Evolutionary conservation across 257 asterid genomes (phyloP).

Genomic region (Dorcoceras hygrometricum): DNA sequence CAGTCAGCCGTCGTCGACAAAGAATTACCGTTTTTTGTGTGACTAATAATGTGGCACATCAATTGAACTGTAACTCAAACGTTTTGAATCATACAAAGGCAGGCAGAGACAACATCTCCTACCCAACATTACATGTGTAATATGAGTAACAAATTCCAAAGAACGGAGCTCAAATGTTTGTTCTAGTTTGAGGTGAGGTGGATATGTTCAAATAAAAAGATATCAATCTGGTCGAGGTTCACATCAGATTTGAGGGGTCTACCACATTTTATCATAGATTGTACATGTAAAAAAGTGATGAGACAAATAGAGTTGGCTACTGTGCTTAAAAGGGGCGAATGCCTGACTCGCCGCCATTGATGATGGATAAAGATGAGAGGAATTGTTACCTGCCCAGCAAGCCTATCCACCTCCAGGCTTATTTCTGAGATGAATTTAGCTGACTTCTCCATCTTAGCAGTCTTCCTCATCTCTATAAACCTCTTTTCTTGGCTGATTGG

Average conservation of each 20-base stretch:
- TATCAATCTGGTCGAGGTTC: background rate
- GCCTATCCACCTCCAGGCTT: slow-evolving; percentile 71
- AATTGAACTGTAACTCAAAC: background rate
- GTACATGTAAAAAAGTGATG: background rate
- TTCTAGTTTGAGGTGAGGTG: too few relatives aligned
- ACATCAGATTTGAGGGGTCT: background rate
- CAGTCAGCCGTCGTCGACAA: background rate
- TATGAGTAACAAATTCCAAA: too few relatives aligned
- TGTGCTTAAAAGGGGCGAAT: too few relatives aligned
- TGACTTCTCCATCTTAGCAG: slow-evolving; percentile 62
- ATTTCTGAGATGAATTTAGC: slow-evolving; percentile 63
- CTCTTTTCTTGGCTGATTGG: slow-evolving; percentile 75
- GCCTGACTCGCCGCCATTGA: too few relatives aligned
- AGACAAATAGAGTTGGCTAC: too few relatives aligned
- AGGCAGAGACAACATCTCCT: background rate
- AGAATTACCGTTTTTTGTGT: background rate
- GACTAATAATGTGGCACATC: too few relatives aligned
- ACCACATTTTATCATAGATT: background rate
- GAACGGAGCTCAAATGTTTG: background rate
- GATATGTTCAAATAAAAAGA: too few relatives aligned
- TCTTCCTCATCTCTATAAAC: slow-evolving; percentile 61
- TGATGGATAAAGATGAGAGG: background rate
- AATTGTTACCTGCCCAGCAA: slow-evolving; percentile 60
- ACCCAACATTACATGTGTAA: background rate
- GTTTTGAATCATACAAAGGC: background rate